phyloP scores from a whole-genome alignment of 2,329 filamentous ascomycete genomes.

The Aspergillus tanneri region DNA sequence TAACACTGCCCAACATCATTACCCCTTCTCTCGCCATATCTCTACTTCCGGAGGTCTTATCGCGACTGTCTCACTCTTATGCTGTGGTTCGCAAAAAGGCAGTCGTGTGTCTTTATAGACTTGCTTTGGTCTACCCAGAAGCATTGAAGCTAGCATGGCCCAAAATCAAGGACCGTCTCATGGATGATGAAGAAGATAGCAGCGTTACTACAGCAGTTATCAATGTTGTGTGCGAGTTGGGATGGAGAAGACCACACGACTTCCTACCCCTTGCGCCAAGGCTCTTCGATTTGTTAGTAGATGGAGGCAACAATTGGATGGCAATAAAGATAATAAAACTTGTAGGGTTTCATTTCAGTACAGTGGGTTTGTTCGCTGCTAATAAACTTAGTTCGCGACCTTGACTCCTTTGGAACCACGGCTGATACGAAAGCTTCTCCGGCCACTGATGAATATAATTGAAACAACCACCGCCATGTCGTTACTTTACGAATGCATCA shows the following conservation, averaged over 20 bases:
- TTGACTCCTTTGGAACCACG: slow-evolving; percentile 89
- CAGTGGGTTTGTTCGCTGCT: slow-evolving; percentile 9
- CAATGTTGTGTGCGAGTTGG: slow-evolving; percentile 94
- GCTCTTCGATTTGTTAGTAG: slow-evolving; percentile 86
- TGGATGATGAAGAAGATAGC: slow-evolving; percentile 85
- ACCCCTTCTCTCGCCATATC: slow-evolving; percentile 90
- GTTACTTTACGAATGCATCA: slow-evolving; percentile 96
- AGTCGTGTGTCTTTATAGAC: slow-evolving; percentile 86
- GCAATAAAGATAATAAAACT: slow-evolving; percentile 98
- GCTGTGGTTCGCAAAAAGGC: slow-evolving; percentile 91
- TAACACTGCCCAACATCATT: slow-evolving; percentile 90
- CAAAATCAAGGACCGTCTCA: slow-evolving; percentile 90
- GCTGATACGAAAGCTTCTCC: slow-evolving; percentile 84
- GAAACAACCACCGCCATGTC: slow-evolving; percentile 96
- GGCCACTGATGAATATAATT: slow-evolving; percentile 88
- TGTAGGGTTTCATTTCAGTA: slow-evolving; percentile 50
- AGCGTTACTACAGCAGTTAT: slow-evolving; percentile 95
- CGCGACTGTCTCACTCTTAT: slow-evolving; percentile 81
- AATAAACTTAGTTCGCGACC: slow-evolving; percentile 73
- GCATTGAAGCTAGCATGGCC: slow-evolving; percentile 91
- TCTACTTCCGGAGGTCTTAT: slow-evolving; percentile 79
- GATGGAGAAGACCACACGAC: slow-evolving; percentile 89
- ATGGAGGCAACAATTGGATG: slow-evolving; percentile 98
- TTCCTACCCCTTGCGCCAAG: slow-evolving; percentile 89
- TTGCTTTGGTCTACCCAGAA: slow-evolving; percentile 95